Evolutionary conservation across 164 flowering plant genomes (phyloP).

Genomic region (Vitis rotundifolia): DNA sequence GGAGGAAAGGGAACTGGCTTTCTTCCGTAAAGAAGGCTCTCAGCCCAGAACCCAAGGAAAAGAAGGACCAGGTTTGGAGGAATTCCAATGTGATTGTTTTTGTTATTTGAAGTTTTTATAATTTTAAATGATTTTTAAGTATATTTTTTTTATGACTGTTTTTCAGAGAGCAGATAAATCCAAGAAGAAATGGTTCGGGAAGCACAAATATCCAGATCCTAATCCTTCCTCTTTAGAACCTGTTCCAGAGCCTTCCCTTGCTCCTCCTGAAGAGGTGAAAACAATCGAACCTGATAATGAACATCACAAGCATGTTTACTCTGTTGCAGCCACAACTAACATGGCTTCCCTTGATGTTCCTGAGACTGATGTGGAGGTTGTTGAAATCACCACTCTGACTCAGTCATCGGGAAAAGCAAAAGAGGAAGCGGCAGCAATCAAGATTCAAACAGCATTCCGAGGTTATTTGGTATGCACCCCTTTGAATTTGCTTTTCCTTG

Average conservation of each 20-base stretch:
- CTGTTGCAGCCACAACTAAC: constrained; percentile 34
- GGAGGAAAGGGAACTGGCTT: constrained; percentile 51
- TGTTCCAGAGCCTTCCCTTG: constrained; percentile 10
- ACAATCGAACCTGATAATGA: constrained; percentile 39
- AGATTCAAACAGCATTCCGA: constrained; percentile 82
- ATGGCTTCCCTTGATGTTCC: constrained; percentile 40
- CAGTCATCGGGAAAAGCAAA: constrained; percentile 43
- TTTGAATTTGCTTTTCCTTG: neutral
- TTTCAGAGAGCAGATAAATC: constrained; percentile 37
- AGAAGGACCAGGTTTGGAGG: constrained; percentile 43
- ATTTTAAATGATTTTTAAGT: neutral
- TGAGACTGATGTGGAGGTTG: constrained; percentile 45
- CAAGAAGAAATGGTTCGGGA: constrained; percentile 42
- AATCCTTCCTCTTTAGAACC: constrained; percentile 23
- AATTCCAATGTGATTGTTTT: neutral
- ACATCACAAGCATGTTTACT: constrained; percentile 29
- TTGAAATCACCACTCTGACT: constrained; percentile 25
- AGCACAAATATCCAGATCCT: constrained; percentile 28
- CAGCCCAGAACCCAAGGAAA: constrained; percentile 44
- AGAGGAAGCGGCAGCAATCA: constrained; percentile 77
- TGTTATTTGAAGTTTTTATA: neutral
- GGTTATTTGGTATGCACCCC: constrained; percentile 60
- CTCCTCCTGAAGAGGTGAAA: constrained; percentile 37
- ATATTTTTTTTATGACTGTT: neutral
- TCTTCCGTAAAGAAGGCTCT: constrained; percentile 48